Percentiles rank a stretch among this genome's conserved stretches.
These are phyloP conservation scores for Zymoseptoria brevis DNA, from an alignment of 2,329 filamentous ascomycete genomes.

Conservation along the genomic window DNA sequence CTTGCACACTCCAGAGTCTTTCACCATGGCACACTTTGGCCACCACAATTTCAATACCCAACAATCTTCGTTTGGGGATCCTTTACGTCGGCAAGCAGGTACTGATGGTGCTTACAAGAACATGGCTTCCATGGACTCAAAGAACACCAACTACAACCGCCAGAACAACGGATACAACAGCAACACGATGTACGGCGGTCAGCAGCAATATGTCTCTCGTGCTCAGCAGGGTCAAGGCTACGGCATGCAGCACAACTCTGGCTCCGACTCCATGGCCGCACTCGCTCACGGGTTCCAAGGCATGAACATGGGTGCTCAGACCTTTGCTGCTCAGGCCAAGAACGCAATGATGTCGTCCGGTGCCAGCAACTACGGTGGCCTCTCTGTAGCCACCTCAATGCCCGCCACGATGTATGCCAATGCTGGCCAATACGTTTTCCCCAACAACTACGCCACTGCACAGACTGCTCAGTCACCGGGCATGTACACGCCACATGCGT, in stretches of 20 bases:
- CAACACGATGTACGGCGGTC: conserved; percentile 22
- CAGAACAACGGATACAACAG: conserved; percentile 24
- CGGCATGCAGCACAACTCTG: conserved; percentile 27
- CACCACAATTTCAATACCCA: conserved; percentile 8
- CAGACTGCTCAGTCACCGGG: conserved; percentile 29
- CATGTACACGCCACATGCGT: conserved; percentile 39
- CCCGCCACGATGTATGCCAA: conserved; percentile 27
- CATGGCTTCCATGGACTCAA: conserved; percentile 29
- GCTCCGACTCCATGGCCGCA: conserved; percentile 27
- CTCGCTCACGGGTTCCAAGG: conserved; percentile 35
- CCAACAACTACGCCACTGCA: conserved; percentile 22
- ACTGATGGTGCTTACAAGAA: conserved; percentile 19
- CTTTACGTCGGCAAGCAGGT: conserved; percentile 11
- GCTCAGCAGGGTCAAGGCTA: conserved; percentile 26
- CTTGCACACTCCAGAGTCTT: conserved; percentile 1
- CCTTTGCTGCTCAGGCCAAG: conserved; percentile 30
- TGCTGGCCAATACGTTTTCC: conserved; percentile 27
- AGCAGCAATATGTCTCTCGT: conserved; percentile 26
- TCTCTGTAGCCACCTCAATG: conserved; percentile 22
- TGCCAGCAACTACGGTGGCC: conserved; percentile 22
- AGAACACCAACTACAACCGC: conserved; percentile 26
- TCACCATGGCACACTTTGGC: conserved; percentile 12
- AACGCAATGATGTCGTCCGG: conserved; percentile 24
- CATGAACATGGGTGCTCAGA: conserved; percentile 30
- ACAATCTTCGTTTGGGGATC: conserved; percentile 11